Evolutionary conservation across 805 yeast species (phyloP).

Genomic region (Hanseniaspora clermontiae): DNA sequence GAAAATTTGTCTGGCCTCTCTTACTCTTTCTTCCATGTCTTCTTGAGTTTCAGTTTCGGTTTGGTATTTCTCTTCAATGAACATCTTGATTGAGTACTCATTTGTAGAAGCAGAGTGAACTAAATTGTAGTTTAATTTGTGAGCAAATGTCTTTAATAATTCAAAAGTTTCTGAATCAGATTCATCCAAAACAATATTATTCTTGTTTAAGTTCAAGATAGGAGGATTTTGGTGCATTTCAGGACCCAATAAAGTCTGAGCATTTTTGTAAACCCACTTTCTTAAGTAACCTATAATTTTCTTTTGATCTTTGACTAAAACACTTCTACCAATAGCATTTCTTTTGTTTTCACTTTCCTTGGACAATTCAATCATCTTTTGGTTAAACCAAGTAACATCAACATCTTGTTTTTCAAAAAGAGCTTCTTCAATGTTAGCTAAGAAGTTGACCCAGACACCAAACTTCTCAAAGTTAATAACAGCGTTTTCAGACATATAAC

Average conservation of each 20-base stretch:
- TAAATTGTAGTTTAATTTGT: slow-evolving; percentile 53
- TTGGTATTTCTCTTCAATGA: slow-evolving; percentile 35
- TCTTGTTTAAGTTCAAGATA: slow-evolving; percentile 28
- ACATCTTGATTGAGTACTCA: slow-evolving; percentile 47
- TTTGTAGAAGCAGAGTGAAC: slow-evolving; percentile 49
- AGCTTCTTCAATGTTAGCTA: slow-evolving; percentile 70
- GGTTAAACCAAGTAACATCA: slow-evolving; percentile 85
- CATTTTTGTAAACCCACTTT: slow-evolving; percentile 35
- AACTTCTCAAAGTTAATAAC: slow-evolving; percentile 63
- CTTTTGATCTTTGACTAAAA: slow-evolving; percentile 60
- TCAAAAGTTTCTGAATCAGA: slow-evolving; percentile 40
- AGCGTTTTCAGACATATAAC: slow-evolving; percentile 76
- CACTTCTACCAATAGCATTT: slow-evolving; percentile 49
- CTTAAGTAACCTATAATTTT: slow-evolving; percentile 47
- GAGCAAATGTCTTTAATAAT: slow-evolving; percentile 50
- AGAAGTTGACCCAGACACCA: slow-evolving; percentile 58
- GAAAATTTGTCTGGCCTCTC: slow-evolving; percentile 40
- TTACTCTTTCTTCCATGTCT: slow-evolving; percentile 43
- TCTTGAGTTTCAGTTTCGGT: slow-evolving; percentile 52
- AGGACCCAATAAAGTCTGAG: slow-evolving; percentile 17
- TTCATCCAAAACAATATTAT: slow-evolving; percentile 28
- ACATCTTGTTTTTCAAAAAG: slow-evolving; percentile 73
- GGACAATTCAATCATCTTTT: slow-evolving; percentile 67
- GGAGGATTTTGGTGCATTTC: slow-evolving; percentile 30
- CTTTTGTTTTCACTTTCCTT: slow-evolving; percentile 59